These are phyloP conservation scores for Helianthus annuus DNA, from an alignment of 129 eudicot genomes.

Conservation along the genomic window HanXRQr2.0-SUNRISE NC_035435.2:140329748-140330247, in stretches of 20 bases:
- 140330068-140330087: constrained; percentile 54
- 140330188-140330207: constrained; percentile 24
- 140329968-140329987: constrained; percentile 10
- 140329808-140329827: constrained; percentile 45
- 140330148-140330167: neutral
- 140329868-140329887: constrained; percentile 70
- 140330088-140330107: constrained; percentile 76
- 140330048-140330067: constrained; percentile 47
- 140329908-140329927: constrained; percentile 46
- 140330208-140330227: constrained; percentile 27
- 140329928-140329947: constrained; percentile 12
- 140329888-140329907: constrained; percentile 74
- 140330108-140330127: constrained; percentile 46
- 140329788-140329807: constrained; percentile 37
- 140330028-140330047: constrained; percentile 56
- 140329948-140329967: constrained; percentile 45
- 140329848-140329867: constrained; percentile 81
- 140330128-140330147: constrained; percentile 25
- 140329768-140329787: constrained; percentile 27
- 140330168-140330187: neutral
- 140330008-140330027: constrained; percentile 51
- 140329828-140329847: constrained; percentile 75
- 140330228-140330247: constrained; percentile 38
- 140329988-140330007: constrained; percentile 37
- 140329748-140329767: constrained; percentile 45